A percentile compares a stretch with the other conserved stretches of the same genome.
Evolutionary conservation across 2,329 filamentous ascomycete genomes (phyloP).

Genomic region (Talaromyces piceae): DNA sequence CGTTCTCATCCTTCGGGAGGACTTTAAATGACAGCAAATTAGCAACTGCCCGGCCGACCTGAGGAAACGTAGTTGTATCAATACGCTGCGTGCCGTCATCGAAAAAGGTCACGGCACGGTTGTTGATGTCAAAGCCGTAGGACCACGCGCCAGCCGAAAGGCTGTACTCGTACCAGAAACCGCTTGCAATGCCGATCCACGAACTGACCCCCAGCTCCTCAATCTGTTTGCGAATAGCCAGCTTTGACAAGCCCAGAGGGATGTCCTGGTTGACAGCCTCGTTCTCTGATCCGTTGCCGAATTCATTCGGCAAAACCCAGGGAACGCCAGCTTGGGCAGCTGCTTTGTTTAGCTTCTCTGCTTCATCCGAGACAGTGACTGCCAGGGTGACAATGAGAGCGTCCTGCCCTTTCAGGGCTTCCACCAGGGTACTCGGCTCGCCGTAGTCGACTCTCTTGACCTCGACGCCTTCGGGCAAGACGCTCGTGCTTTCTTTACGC

Average conservation of each 20-base stretch:
- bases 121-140: conserved; percentile 46
- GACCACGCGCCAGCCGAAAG: conserved; percentile 28
- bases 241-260: conserved; percentile 28
- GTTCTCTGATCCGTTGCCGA: conserved; percentile 25
- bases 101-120: conserved; percentile 38
- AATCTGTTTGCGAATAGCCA: conserved; percentile 20
- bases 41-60: conserved; percentile 49
- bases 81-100: conserved; percentile 52
- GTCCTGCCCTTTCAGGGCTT: conserved; percentile 49
- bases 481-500: conserved; percentile 2
- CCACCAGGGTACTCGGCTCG: conserved; percentile 35
- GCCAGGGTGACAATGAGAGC: conserved; percentile 50
- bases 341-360: conserved; percentile 43
- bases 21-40: conserved; percentile 43
- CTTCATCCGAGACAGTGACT: conserved; percentile 36
- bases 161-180: conserved; percentile 51
- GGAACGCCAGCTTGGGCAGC: conserved; percentile 49
- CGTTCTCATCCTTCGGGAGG: conserved; percentile 32
- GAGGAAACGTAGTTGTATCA: conserved; percentile 52
- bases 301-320: conserved; percentile 51
- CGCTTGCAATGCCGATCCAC: conserved; percentile 38
- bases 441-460: conserved; percentile 4
- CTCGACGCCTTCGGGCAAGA: background rate
- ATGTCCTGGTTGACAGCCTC: conserved; percentile 28
- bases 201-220: conserved; percentile 36